phyloP scores from a whole-genome alignment of 2,329 filamentous ascomycete species.

The Podosphaera leucotricha region DNA sequence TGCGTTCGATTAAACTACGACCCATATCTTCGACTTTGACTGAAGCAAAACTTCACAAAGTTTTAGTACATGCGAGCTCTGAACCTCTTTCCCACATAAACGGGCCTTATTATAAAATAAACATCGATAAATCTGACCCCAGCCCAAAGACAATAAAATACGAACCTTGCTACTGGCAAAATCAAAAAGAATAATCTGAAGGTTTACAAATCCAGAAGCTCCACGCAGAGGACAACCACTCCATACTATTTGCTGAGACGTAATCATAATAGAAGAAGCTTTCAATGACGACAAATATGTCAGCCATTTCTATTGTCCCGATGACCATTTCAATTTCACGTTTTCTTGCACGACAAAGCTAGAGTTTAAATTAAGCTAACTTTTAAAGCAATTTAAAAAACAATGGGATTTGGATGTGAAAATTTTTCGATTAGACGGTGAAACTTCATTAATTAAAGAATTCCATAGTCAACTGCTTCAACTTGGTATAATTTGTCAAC shows the following conservation, averaged over 20 bases:
- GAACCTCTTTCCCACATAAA: too few species aligned
- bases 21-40: background rate
- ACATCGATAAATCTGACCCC: too few species aligned
- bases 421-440: background rate
- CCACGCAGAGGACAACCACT: background rate
- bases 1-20: background rate
- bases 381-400: background rate
- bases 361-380: background rate
- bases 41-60: too few species aligned
- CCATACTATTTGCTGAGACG: background rate
- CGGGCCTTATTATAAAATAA: too few species aligned
- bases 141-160: background rate
- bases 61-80: too few species aligned
- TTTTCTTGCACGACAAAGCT: background rate
- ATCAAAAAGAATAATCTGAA: background rate
- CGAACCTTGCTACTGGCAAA: background rate
- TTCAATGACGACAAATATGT: background rate
- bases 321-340: background rate
- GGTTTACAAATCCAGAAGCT: background rate
- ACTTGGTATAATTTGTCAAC: background rate
- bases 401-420: background rate
- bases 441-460: background rate
- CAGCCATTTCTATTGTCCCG: background rate
- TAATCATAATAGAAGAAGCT: background rate
- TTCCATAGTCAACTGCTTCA: background rate